Conservation (phyloP, 768 basidiomycete species). For the Serendipita vermifera region DNA sequence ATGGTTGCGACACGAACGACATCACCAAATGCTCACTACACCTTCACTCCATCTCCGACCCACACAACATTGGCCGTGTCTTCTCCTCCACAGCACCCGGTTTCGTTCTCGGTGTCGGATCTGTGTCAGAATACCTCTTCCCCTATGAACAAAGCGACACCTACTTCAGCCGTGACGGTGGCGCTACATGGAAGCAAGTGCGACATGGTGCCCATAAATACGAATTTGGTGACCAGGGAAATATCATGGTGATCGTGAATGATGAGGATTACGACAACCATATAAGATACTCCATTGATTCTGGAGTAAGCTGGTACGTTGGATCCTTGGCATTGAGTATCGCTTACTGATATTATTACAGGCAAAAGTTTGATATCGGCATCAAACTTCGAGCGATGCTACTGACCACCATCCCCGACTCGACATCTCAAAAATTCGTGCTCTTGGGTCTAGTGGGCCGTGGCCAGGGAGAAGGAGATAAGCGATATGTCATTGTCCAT, state of each 20-base stretch:
- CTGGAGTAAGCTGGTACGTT: conserved; percentile 70
- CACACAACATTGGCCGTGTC: conserved; percentile 87
- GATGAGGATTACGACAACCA: conserved; percentile 66
- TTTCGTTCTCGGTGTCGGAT: conserved; percentile 92
- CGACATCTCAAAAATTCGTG: conserved; percentile 92
- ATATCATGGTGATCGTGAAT: conserved; percentile 64
- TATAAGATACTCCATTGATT: conserved; percentile 67
- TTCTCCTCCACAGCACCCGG: conserved; percentile 95
- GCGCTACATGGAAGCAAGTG: conserved; percentile 74
- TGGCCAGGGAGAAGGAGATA: conserved; percentile 36
- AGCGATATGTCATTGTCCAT: conserved; percentile 55
- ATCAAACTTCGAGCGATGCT: conserved; percentile 57
- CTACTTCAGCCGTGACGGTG: conserved; percentile 84
- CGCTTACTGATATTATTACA: conserved; percentile 22
- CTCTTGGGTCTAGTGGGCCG: conserved; percentile 67
- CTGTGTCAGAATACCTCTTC: conserved; percentile 52
- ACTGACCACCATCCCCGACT: conserved; percentile 84
- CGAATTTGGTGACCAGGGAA: conserved; percentile 85
- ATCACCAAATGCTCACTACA: conserved; percentile 65
- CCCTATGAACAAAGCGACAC: conserved; percentile 84
- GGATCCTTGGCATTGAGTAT: not conserved
- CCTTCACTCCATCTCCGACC: conserved; percentile 80
- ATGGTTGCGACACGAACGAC: conserved; percentile 49
- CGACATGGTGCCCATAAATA: conserved; percentile 73
- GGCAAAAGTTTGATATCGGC: conserved; percentile 59